phyloP scores from a whole-genome alignment of 1,139 yeast genomes.

The Saccharomycopsis hybrid region DNA sequence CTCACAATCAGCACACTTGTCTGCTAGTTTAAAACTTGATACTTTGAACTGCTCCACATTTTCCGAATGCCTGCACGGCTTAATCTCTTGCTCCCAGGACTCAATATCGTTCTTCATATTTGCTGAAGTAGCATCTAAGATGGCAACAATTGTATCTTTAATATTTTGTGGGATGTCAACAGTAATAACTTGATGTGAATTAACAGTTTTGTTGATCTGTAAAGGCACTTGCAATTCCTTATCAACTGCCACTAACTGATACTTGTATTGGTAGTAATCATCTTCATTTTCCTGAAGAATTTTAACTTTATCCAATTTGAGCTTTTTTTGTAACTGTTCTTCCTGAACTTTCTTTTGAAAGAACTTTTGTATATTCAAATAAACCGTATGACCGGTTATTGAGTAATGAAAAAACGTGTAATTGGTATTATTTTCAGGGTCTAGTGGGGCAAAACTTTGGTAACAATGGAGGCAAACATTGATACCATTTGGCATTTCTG shows the following conservation, averaged over 20 bases:
- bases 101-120: slow-evolving; percentile 64
- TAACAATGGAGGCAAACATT: slow-evolving; percentile 69
- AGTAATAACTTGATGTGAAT: slow-evolving; percentile 16
- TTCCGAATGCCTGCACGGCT: slow-evolving; percentile 70
- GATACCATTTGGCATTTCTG: slow-evolving; percentile 56
- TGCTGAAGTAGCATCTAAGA: slow-evolving; percentile 61
- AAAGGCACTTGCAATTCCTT: slow-evolving; percentile 5
- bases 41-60: slow-evolving; percentile 38
- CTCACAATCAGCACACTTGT: slow-evolving; percentile 61
- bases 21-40: slow-evolving; percentile 31
- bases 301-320: slow-evolving; percentile 20
- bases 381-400: slow-evolving; percentile 46
- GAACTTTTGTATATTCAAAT: slow-evolving; percentile 46
- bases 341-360: slow-evolving; percentile 21
- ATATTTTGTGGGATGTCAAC: slow-evolving; percentile 19
- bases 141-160: slow-evolving; percentile 35
- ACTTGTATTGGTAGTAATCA: slow-evolving; percentile 10
- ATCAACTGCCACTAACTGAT: slow-evolving; percentile 24
- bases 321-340: slow-evolving; percentile 18
- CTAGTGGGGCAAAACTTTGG: slow-evolving; percentile 50
- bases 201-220: neutral
- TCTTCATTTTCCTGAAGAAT: slow-evolving; percentile 18
- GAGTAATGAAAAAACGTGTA: slow-evolving; percentile 51
- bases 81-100: slow-evolving; percentile 88
- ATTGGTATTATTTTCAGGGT: slow-evolving; percentile 35